A percentile compares a stretch with the other conserved stretches of the same genome.
Conservation (phyloP, 2,329 filamentous ascomycete genomes). For the Phoma sp. region DNA sequence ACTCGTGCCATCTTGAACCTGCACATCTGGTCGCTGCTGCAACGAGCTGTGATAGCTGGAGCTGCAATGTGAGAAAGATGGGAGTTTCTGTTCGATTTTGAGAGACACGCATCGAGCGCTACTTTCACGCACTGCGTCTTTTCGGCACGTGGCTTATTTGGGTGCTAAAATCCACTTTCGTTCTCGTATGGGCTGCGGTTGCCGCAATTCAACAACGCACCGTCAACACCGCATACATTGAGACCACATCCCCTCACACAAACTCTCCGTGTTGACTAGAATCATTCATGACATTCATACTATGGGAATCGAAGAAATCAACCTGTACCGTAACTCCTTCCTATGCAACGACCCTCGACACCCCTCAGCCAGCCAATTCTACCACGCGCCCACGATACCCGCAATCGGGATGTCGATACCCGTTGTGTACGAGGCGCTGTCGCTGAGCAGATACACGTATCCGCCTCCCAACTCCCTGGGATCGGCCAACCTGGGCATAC, state of each 20-base stretch:
- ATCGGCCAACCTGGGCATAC: slow-evolving; percentile 59
- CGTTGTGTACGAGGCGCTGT: slow-evolving; percentile 57
- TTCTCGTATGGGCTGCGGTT: neutral
- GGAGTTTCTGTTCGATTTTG: neutral
- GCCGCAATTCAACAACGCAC: neutral
- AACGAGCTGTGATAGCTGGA: neutral
- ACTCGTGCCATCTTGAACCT: neutral
- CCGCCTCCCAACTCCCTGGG: slow-evolving; percentile 59
- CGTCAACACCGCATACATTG: neutral
- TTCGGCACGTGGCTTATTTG: neutral
- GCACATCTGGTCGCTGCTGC: neutral
- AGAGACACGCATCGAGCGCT: neutral
- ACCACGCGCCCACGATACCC: slow-evolving; percentile 56
- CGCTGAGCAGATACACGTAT: slow-evolving; percentile 57
- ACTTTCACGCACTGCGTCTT: neutral
- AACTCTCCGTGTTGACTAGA: neutral
- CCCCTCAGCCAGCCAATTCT: slow-evolving; percentile 6
- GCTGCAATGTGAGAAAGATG: neutral
- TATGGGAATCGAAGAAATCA: slow-evolving; percentile 10
- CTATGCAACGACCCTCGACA: slow-evolving; percentile 24
- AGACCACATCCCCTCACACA: neutral
- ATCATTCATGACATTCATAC: slow-evolving; percentile 15
- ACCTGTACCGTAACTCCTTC: slow-evolving; percentile 26
- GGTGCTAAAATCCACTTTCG: too few relatives aligned
- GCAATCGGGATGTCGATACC: slow-evolving; percentile 58